Evolutionary conservation across 495 filamentous ascomycete genomes (phyloP), one percentile per base, ranked within the genome.

Genomic region (Mytilinidion resinicola): DNA sequence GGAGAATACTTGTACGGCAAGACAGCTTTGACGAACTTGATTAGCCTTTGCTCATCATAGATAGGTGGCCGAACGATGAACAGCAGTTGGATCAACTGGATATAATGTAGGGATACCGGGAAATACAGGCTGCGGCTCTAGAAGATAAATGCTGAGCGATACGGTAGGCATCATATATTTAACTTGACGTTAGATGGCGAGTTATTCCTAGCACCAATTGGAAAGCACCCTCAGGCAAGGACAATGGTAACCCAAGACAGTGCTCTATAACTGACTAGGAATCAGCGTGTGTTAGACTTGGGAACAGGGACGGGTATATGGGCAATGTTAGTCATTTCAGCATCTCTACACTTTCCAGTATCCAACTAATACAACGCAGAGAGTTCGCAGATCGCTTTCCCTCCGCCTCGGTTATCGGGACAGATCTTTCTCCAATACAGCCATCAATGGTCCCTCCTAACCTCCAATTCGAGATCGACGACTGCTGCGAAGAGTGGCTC

Each of bases 231-330:
- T 19, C 34, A 15, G 25, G 25, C 25, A 30, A 30, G 25, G 25
- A 30, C 25, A 30, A 30, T 30, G 25, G 6, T 6, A 30, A 3
- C 25, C 25, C 25, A 30, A 30, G 25, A 6, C 25, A 30, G 25
- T 30, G 6, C 25, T 6, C 3, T 30, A 3, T 30, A 30, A 6
- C 25, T 30, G 25, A 30, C 25, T 3, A 6, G 25, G 25, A 30
- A 3, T 6, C 25, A 30, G 25, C 25, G 25, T 30, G 25, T 30
- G 3, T 6, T 30, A 30, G 39, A 61, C 33, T 37, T 59, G 14
- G 58, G 48, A n/a, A 51, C 48, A 11, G 48, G 48, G 17, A 51
- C 48, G 9, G 48, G 48, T 33, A 51, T 51, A 15, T 51, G 48
- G 48, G 48, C 48, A 19, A 51, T 51, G 34, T 44, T 7, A 19